These are phyloP conservation scores for Coniella vitis DNA, from an alignment of 2,329 filamentous ascomycete genomes.

Conservation along the genomic window DNA sequence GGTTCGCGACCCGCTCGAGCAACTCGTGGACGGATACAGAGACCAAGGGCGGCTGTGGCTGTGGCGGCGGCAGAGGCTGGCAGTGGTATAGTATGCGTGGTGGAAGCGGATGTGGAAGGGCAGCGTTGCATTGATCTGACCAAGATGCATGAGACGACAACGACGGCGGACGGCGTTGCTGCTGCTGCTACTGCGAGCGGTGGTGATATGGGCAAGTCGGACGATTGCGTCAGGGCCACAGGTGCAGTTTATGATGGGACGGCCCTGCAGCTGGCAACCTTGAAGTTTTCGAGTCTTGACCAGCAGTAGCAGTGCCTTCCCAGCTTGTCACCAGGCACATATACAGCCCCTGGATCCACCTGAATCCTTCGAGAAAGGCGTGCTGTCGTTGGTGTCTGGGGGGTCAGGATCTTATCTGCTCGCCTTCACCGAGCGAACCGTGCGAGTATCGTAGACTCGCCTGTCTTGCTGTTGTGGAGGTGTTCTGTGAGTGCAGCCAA, in stretches of 20 bases:
- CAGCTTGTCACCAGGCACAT: no score
- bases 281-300: no score
- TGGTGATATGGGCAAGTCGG: conserved; percentile 1
- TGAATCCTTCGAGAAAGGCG: no score
- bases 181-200: conserved; percentile 14
- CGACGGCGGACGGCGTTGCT: background rate
- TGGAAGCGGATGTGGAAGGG: background rate
- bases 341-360: no score
- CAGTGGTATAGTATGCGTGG: background rate
- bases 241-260: background rate
- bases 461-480: no score
- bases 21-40: conserved; percentile 14
- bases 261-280: no score
- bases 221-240: no score
- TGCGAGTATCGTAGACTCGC: no score
- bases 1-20: conserved; percentile 6
- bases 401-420: no score
- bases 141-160: conserved; percentile 6
- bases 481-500: no score
- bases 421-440: background rate
- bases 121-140: conserved; percentile 14
- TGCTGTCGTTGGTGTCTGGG: no score
- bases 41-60: conserved; percentile 5
- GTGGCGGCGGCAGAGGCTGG: conserved; percentile 3
- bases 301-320: no score